Evolutionary conservation across 2,329 filamentous ascomycete species (phyloP), one percentile per base, ranked within the genome.

Genomic region (Metarhizium rileyi): DNA sequence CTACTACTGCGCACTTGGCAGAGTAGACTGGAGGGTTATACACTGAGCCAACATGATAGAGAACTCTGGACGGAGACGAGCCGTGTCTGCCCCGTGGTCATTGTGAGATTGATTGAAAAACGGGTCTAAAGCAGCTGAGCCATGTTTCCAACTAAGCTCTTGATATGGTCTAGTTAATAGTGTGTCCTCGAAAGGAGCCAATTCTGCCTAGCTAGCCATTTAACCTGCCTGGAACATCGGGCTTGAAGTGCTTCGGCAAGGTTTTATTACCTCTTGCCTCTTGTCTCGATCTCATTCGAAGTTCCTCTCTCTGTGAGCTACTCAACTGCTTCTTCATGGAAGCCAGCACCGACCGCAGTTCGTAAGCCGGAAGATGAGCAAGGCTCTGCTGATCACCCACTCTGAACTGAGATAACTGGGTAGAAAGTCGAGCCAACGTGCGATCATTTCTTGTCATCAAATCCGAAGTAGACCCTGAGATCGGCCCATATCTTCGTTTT

Each of bases 291-390:
- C 55, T 35, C 6, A 54, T 41, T 30, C 53, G 43, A 14, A 44
- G 52, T 14, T 56, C 50, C 27, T 49, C 47, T 22, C 54, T 47
- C 22, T 50, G 52, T 9, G 46, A 44, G 23, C 46, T 47, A 27
- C 52, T 51, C 5, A 58, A 47, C 3, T 53, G 46, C 33, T 44
- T 53, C 18, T 46, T 51, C 27, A 46, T 52, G 0, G 51, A 50
- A 12, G 51, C 48, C 18, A 58, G 49, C 5, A 58, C 43, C 5
- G 56, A 51, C n/a, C 49, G 55, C 20, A 57, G 38, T 48, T 58
- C 50, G 16, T 57, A 47, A 18, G 55, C 46, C 5, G 44, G 35
- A 9, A 58, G 51, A 48, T 56, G 55, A n/a, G 50, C 45, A 26
- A 56, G 50, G 27, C 49, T 55, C 25, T 51, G 50, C 48, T 52